Conservation (phyloP, 441 rosid genomes). For the Adansonia grandidieri region DNA sequence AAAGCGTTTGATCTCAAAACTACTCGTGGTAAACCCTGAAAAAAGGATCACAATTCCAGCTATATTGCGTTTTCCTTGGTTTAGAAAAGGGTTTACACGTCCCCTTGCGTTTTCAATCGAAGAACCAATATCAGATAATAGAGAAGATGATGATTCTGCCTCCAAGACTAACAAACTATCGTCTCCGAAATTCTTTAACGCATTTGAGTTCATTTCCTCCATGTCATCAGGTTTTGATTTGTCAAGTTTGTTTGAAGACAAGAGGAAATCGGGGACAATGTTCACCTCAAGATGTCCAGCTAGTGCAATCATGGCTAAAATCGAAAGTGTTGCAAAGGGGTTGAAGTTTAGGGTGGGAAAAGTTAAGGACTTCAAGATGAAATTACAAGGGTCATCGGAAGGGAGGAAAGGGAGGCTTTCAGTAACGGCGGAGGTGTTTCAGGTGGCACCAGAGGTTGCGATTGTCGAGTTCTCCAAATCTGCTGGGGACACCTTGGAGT, state of each 20-base stretch:
- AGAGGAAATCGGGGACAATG: slow-evolving; percentile 54
- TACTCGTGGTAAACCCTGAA: slow-evolving; percentile 62
- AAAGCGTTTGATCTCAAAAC: slow-evolving; percentile 57
- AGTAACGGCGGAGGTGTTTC: slow-evolving; percentile 82
- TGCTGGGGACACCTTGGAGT: slow-evolving; percentile 83
- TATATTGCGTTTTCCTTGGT: slow-evolving; percentile 67
- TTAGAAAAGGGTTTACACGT: slow-evolving; percentile 47
- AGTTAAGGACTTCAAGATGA: slow-evolving; percentile 63
- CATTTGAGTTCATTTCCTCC: slow-evolving; percentile 79
- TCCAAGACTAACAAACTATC: slow-evolving; percentile 27
- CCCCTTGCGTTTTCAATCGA: slow-evolving; percentile 41
- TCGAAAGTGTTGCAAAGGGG: slow-evolving; percentile 57
- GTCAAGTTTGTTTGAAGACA: slow-evolving; percentile 64
- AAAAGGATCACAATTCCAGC: slow-evolving; percentile 63
- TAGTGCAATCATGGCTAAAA: slow-evolving; percentile 47
- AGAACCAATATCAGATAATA: slow-evolving; percentile 28
- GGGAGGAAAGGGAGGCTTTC: slow-evolving; percentile 77
- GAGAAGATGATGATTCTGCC: slow-evolving; percentile 29
- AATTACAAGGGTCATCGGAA: slow-evolving; percentile 54
- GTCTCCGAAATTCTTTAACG: slow-evolving; percentile 79
- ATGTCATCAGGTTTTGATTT: slow-evolving; percentile 87
- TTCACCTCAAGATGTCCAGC: slow-evolving; percentile 76
- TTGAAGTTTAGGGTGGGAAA: slow-evolving; percentile 52
- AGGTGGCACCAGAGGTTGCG: slow-evolving; percentile 82
- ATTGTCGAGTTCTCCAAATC: slow-evolving; percentile 78